Conservation (phyloP, 2,329 filamentous ascomycete genomes). For the Triangularia setosa region DNA sequence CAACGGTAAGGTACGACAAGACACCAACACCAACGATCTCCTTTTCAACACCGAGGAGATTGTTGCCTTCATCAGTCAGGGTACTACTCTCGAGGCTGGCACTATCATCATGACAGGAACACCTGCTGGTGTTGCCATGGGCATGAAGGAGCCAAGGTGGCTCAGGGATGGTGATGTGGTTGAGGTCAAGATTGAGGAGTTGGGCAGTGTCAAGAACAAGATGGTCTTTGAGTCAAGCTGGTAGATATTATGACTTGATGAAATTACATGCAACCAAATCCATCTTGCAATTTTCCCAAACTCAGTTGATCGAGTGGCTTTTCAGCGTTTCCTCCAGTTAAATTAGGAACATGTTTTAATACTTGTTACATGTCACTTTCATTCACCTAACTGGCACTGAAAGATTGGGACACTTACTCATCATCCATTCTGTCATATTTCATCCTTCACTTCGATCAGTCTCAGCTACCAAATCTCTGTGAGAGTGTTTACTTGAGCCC, state of each 20-base stretch:
- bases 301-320: too few species aligned
- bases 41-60: slow-evolving; percentile 47
- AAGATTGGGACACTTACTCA: too few species aligned
- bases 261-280: not conserved
- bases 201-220: slow-evolving; percentile 34
- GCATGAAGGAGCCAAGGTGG: slow-evolving; percentile 38
- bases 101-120: slow-evolving; percentile 50
- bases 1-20: slow-evolving; percentile 49
- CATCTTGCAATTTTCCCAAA: too few species aligned
- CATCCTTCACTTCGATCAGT: too few species aligned
- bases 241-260: not conserved
- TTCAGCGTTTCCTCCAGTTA: too few species aligned
- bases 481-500: too few species aligned
- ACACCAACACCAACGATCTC: slow-evolving; percentile 44
- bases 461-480: too few species aligned
- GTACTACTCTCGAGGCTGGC: slow-evolving; percentile 47
- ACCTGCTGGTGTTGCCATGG: slow-evolving; percentile 45
- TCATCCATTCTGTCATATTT: too few species aligned
- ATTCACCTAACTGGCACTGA: too few species aligned
- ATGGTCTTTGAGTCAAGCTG: slow-evolving; percentile 27
- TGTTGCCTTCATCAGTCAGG: slow-evolving; percentile 44
- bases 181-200: slow-evolving; percentile 38
- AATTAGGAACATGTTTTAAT: too few species aligned
- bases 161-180: slow-evolving; percentile 42
- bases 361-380: too few species aligned